phyloP scores from a whole-genome alignment of 495 filamentous ascomycete genomes.

The Corynascus novoguineensis region DNA sequence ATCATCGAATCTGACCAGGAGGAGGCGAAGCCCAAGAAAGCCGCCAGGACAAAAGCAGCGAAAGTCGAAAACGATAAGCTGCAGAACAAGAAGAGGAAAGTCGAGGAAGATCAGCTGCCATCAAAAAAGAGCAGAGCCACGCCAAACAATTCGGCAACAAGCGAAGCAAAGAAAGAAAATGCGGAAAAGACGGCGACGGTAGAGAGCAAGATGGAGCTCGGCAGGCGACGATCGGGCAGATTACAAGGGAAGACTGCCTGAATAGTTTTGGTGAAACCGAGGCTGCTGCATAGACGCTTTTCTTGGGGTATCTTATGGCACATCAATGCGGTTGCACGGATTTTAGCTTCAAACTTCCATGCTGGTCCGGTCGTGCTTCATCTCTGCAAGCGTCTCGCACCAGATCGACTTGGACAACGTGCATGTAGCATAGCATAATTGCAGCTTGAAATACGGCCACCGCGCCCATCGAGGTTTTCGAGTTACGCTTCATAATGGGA shows the following conservation, averaged over 20 bases:
- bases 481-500: conserved; percentile 29
- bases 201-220: conserved; percentile 10
- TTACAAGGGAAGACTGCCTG: conserved; percentile 19
- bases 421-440: background rate
- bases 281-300: background rate
- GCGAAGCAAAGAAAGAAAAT: conserved; percentile 5
- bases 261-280: background rate
- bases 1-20: conserved; percentile 24
- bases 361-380: too few species aligned
- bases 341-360: too few species aligned
- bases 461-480: background rate
- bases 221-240: conserved; percentile 36
- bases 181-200: conserved; percentile 7
- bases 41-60: conserved; percentile 19
- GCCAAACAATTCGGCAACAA: conserved; percentile 5
- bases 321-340: too few species aligned
- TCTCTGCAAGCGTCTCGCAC: too few species aligned
- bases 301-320: background rate
- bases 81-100: conserved; percentile 12
- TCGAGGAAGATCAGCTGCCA: conserved; percentile 15
- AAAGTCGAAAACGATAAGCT: conserved; percentile 9
- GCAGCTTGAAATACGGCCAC: background rate
- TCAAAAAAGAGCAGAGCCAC: conserved; percentile 24
- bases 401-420: background rate
- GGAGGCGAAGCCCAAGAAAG: conserved; percentile 25